These are phyloP conservation scores for Sclerotinia borealis DNA, from an alignment of 2,329 filamentous ascomycete genomes.

Conservation along the genomic window DNA sequence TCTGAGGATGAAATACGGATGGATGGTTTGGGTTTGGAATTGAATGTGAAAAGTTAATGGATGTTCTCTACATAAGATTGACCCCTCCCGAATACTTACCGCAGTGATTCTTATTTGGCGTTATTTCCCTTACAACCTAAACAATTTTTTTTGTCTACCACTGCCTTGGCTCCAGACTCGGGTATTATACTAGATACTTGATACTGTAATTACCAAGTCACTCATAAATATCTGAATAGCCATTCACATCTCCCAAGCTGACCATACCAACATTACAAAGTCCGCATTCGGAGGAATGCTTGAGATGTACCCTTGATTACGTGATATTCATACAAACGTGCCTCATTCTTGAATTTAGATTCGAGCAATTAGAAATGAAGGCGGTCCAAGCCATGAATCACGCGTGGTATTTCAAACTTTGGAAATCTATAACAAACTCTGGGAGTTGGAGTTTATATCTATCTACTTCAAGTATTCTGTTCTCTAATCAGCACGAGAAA, in stretches of 20 bases:
- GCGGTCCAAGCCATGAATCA: neutral
- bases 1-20: neutral
- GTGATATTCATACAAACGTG: constrained; percentile 6
- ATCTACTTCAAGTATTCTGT: neutral
- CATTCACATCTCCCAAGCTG: neutral
- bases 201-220: neutral
- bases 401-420: neutral
- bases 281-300: neutral
- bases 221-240: neutral
- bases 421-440: neutral
- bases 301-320: neutral
- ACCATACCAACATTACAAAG: neutral
- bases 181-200: neutral
- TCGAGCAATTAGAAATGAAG: neutral
- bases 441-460: neutral
- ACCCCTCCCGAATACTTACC: neutral
- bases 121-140: neutral
- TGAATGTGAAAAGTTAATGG: neutral
- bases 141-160: neutral
- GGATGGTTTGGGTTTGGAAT: neutral
- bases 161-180: neutral
- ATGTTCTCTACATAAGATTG: too few relatives aligned
- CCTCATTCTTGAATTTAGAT: constrained; percentile 3
- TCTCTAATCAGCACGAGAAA: constrained; percentile 6
- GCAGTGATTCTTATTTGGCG: neutral